These are phyloP conservation scores for Lactarius tabidus DNA, from an alignment of 768 basidiomycete genomes.

Conservation along the genomic window DNA sequence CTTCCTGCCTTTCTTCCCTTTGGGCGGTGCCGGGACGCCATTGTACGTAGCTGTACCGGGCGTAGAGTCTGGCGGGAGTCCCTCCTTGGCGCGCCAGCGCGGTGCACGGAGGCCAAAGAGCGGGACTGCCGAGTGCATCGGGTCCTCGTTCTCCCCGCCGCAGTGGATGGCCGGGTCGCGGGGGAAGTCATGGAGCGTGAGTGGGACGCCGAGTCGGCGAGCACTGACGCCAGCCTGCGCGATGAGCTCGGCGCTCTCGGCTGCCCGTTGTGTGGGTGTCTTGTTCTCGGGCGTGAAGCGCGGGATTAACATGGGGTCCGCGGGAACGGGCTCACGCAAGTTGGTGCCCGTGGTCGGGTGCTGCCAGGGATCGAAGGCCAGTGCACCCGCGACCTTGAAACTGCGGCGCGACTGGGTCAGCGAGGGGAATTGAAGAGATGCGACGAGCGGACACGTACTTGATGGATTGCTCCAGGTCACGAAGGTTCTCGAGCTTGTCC, in stretches of 20 bases:
- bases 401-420: constrained; percentile 5
- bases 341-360: constrained; percentile 19
- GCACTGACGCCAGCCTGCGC: constrained; percentile 15
- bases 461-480: constrained; percentile 20
- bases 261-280: constrained; percentile 1
- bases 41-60: constrained; percentile 1
- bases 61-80: background rate
- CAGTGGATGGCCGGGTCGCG: background rate
- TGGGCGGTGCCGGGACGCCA: background rate
- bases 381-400: constrained; percentile 11
- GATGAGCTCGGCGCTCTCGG: constrained; percentile 11
- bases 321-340: constrained; percentile 21
- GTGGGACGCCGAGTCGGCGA: constrained; percentile 7
- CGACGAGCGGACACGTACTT: constrained; percentile 1
- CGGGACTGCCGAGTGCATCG: constrained; percentile 5
- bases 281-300: background rate
- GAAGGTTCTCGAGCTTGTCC: constrained; percentile 16
- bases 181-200: constrained; percentile 17
- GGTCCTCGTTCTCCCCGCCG: background rate
- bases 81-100: constrained; percentile 14
- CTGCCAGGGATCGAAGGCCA: constrained; percentile 10
- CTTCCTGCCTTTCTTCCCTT: background rate
- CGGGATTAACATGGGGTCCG: constrained; percentile 10
- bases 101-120: constrained; percentile 9
- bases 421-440: background rate